Base-by-base conservation (phyloP, 2,329 filamentous ascomycete species). In the Fusarium keratoplasticum region DNA sequence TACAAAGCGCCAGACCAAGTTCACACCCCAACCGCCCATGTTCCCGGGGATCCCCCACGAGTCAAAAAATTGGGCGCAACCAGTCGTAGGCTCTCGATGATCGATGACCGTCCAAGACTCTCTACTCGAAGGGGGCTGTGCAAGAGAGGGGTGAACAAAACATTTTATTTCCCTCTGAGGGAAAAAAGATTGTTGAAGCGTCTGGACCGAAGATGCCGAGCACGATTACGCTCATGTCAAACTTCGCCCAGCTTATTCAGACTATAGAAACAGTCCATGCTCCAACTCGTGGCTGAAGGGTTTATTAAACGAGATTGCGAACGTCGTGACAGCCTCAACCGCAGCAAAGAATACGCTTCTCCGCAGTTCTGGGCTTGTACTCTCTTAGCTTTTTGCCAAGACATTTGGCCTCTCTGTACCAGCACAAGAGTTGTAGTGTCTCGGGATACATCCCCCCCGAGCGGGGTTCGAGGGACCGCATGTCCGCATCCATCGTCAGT, bases 51-150 rank as follows among this genome's bases (percentile, higher is more conserved):
- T 67, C 69, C 72, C 61, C 72, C 61, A 70, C 72, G 62, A 52
- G 55, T 58, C 42, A 29, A 27, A 29, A 61, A 42, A 44, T 54
- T 58, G 36, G 40, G 33, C 62, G 38, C 38, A 70, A 59, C 72
- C 72, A 74, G 72, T 74, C 69, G 66, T 55, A 64, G 31, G 62
- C 66, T 54, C 50, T 70, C 59, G 29, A 62, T 59, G 61, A 47
- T 57, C 64, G 55, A 71, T 71, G 67, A 60, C 69, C 44, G 69
- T 65, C 54, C 42, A 54, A 20, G 50, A 47, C 36, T 50, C 29
- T 27, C 22, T 27, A 16, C 22, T 36, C 58, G 25, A 73, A 67
- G 70, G 71, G 71, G 71, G 71, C 71, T 73, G 71, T 73, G 71
- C 47, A 52, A 29, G 16, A 50, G 47, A 31, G 47, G 47, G 47